phyloP scores from a whole-genome alignment of 2,329 filamentous ascomycete species.

The Aspergillus ruber region DNA sequence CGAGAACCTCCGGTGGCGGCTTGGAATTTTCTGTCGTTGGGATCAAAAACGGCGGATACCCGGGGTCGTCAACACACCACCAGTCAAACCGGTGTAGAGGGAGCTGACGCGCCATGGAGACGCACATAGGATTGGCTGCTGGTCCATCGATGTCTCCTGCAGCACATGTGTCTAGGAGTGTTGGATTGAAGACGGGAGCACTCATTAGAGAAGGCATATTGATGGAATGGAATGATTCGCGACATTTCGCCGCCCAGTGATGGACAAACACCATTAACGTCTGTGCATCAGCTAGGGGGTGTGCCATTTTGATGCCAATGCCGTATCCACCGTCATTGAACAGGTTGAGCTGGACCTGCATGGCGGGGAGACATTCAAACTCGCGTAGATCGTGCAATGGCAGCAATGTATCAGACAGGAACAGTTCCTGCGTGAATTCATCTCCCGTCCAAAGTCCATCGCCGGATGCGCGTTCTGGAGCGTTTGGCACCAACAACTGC shows the following conservation, averaged over 20 bases:
- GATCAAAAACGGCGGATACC: constrained; percentile 3
- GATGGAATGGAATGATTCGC: constrained; percentile 2
- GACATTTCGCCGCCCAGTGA: constrained; percentile 33
- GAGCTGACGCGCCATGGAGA: constrained; percentile 22
- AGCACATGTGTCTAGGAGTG: constrained; percentile 29
- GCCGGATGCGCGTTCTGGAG: not conserved
- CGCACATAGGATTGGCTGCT: constrained; percentile 16
- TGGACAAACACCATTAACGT: constrained; percentile 40
- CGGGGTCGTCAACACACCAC: constrained; percentile 28
- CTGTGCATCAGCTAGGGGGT: constrained; percentile 42
- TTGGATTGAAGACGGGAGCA: constrained; percentile 37
- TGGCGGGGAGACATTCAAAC: constrained; percentile 20
- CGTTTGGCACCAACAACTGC: not conserved
- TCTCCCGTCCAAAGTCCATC: not conserved
- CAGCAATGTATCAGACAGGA: constrained; percentile 20
- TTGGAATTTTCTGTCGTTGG: constrained; percentile 1
- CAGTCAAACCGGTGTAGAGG: constrained; percentile 46
- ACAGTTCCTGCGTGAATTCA: not conserved
- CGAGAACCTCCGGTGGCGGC: constrained; percentile 7
- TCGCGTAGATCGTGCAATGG: constrained; percentile 27
- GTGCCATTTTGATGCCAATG: constrained; percentile 38
- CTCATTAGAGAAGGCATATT: not conserved
- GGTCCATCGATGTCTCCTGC: constrained; percentile 19
- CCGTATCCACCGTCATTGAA: constrained; percentile 39
- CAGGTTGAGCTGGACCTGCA: constrained; percentile 36